Evolutionary conservation across 2,329 filamentous ascomycete genomes (phyloP), one percentile per base, ranked within the genome.

Genomic region (Diaporthe sp.): DNA sequence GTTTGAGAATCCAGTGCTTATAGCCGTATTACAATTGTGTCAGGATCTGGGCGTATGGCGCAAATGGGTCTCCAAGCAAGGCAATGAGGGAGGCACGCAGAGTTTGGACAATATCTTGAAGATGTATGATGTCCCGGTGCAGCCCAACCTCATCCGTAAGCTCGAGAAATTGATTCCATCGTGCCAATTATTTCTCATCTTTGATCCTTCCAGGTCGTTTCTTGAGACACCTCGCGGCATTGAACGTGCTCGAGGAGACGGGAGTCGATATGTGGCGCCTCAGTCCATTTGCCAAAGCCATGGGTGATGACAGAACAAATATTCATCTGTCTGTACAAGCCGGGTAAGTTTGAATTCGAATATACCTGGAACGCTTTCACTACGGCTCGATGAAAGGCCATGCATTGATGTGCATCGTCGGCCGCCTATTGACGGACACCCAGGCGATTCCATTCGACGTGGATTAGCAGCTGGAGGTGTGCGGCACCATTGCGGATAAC

Each of bases 11-110:
- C 80, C 81, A 5, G 78, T 80, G 4, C 76, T 81, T 4, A 79
- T 80, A 74, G 79, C 81, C 2, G 79, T 78, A n/a, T 72, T 82
- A 19, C 80, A 82, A 70, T 78, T 78, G 10, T 78, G 78, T 47
- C 80, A 81, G 25, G 78, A 83, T 55, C 35, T 82, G 12, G 79
- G 80, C 4, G 76, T 82, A n/a, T 83, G 81, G 80, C 79, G 77
- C 51, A 72, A 77, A 22, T 83, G 81, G 81, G 79, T 78, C 19
- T 65, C 59, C 22, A 51, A 39, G n/a, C 44, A 51, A 9, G 12
- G 22, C 42, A 37, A 35, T 15, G 79, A 79, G 12, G 80, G 78
- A 44, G 79, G 76, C 6, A 76, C 78, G 58, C 82, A 80, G 75
- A 75, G 78, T 5, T 72, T 81, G 12, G 75, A 81, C 47, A 78